Evolutionary conservation across 345 rosid species (phyloP), one percentile per base, ranked within the genome.

Genomic region (Brassica nigra): DNA sequence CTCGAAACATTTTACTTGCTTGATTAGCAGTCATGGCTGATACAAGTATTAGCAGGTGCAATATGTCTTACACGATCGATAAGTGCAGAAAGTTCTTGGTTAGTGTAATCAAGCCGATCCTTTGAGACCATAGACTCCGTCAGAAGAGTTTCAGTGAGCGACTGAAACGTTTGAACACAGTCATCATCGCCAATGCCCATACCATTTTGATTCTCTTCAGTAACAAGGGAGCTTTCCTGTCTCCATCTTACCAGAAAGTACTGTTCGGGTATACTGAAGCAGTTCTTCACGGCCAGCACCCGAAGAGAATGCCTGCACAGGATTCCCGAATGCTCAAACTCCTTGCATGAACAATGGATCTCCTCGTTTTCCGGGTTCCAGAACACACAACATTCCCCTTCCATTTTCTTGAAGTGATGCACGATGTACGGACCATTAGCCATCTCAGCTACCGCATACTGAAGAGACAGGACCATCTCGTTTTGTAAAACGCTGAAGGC

Each of bases 331-430:
- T 86, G 92, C 79, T 92, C 95, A 68, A 95, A 92, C 82, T 90
- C 97, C 89, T 95, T 95, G 79, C 97, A 95, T 0, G 99, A 92
- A 81, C 99, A 95, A 62, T 84, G 92, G 62, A 95, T 84, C 74
- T 90, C 92, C 76, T 92, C 97, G 31, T 88, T 93, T 73, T 87
- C 91, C 3, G 88, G 86, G 59, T 87, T 86, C 93, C 97, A 91
- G 55, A 87, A 77, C 59, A 91, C 94, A 71, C 88, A 80, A 77
- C 82, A 86, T 66, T 92, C 97, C 9, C 88, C 86, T 44, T 95
- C 97, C 90, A 95, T 83, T 87, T 92, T 92, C 86, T 95, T 89
- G 71, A 73, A 90, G 76, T 95, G 95, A 30, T 84, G 88, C 70
- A 92, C 82, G 66, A 89, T 88, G 86, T 78, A 90, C 23, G 99